Percentiles rank a stretch among this genome's conserved stretches.
phyloP scores from a whole-genome alignment of 768 basidiomycete species.

The Paxillus rubicundulus region DNA sequence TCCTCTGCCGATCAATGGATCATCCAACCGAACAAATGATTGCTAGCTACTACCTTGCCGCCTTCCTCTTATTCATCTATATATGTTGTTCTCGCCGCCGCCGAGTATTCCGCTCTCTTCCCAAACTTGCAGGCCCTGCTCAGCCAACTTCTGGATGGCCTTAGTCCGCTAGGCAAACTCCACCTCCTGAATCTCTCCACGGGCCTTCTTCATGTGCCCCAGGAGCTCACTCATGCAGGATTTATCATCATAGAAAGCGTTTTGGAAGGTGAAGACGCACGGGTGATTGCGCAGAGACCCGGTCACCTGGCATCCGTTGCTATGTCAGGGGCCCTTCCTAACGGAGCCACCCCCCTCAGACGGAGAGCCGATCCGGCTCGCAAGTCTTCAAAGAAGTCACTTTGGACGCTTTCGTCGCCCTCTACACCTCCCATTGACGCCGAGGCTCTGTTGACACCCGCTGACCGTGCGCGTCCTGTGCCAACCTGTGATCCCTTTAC shows the following conservation, averaged over 20 bases:
- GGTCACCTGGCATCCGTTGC: slow-evolving; percentile 40
- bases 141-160: slow-evolving; percentile 54
- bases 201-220: slow-evolving; percentile 43
- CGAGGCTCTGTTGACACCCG: slow-evolving; percentile 77
- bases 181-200: slow-evolving; percentile 57
- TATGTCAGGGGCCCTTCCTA: slow-evolving; percentile 32
- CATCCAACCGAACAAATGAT: slow-evolving; percentile 2
- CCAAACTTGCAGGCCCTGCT: slow-evolving; percentile 57
- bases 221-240: slow-evolving; percentile 63
- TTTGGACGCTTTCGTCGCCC: slow-evolving; percentile 80
- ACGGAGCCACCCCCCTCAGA: slow-evolving; percentile 45
- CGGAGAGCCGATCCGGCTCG: slow-evolving; percentile 52
- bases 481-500: slow-evolving; percentile 71
- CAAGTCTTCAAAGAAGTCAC: slow-evolving; percentile 77
- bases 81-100: slow-evolving; percentile 60
- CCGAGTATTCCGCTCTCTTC: slow-evolving; percentile 59
- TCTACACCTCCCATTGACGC: slow-evolving; percentile 76
- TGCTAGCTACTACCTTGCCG: slow-evolving; percentile 55
- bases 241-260: slow-evolving; percentile 54
- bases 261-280: slow-evolving; percentile 34
- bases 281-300: slow-evolving; percentile 72
- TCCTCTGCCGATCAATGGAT: background rate
- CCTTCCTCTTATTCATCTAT: slow-evolving; percentile 60
- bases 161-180: slow-evolving; percentile 67
- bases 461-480: slow-evolving; percentile 76